These are phyloP conservation scores for Linum trigynum DNA, from an alignment of 345 rosid genomes.

Conservation along the genomic window DNA sequence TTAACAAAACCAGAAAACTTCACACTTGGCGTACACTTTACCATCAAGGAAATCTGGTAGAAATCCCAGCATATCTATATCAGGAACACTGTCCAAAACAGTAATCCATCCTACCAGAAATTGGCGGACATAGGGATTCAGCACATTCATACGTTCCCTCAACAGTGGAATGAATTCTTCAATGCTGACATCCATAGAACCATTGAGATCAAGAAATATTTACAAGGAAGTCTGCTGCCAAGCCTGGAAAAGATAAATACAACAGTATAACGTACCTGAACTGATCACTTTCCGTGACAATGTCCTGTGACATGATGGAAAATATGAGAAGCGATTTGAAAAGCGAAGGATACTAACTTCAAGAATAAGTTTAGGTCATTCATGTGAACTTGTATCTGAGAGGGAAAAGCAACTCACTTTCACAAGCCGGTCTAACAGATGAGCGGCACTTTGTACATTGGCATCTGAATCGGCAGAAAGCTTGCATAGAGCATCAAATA, in stretches of 20 bases:
- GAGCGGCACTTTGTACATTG: slow-evolving; percentile 99
- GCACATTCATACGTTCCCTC: slow-evolving; percentile 93
- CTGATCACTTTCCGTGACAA: slow-evolving; percentile 98
- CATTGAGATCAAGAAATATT: slow-evolving; percentile 3
- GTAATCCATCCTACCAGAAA: slow-evolving; percentile 99
- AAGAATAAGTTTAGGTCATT: neutral
- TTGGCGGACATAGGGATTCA: slow-evolving; percentile 89
- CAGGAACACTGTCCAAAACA: slow-evolving; percentile 99
- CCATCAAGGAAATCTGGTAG: slow-evolving; percentile 99
- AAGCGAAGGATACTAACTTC: neutral
- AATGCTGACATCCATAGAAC: slow-evolving; percentile 47
- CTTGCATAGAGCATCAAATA: slow-evolving; percentile 94
- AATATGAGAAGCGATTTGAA: slow-evolving; percentile 16
- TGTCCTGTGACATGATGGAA: slow-evolving; percentile 65
- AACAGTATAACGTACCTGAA: slow-evolving; percentile 56
- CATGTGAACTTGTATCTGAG: neutral
- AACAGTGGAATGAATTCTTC: slow-evolving; percentile 97
- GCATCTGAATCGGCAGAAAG: slow-evolving; percentile 94
- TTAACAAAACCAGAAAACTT: slow-evolving; percentile 7
- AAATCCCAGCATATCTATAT: slow-evolving; percentile 98
- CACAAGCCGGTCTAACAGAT: slow-evolving; percentile 93
- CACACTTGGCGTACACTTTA: slow-evolving; percentile 25
- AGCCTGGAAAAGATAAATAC: neutral
- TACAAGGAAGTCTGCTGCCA: neutral
- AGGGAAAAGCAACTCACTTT: slow-evolving; percentile 41